Evolutionary conservation across 768 basidiomycete species (phyloP).

Genomic region (Hygrocybe punicea): DNA sequence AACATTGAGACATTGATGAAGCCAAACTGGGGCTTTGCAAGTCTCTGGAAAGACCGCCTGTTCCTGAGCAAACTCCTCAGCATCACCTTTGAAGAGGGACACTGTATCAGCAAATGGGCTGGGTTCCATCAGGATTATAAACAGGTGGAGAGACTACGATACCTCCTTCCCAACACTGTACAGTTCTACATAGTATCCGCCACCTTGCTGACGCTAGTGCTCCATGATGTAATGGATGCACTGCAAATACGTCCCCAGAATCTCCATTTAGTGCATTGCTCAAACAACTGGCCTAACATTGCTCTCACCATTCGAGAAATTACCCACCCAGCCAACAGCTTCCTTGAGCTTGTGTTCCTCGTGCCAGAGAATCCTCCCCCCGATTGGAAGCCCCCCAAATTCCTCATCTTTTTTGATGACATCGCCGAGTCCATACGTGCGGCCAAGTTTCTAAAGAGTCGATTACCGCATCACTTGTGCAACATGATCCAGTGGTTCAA

Average conservation of each 20-base stretch:
- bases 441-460: neutral
- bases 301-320: neutral
- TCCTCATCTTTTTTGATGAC: neutral
- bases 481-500: neutral
- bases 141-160: too few species aligned
- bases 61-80: too few species aligned
- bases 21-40: too few species aligned
- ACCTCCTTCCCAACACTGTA: too few species aligned
- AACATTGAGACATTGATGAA: too few species aligned
- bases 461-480: neutral
- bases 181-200: too few species aligned
- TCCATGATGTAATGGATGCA: conserved; percentile 19
- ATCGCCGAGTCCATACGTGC: neutral
- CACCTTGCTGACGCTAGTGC: conserved; percentile 27
- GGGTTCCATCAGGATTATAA: too few species aligned
- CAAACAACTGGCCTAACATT: neutral
- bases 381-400: neutral
- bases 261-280: neutral
- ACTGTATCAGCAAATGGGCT: too few species aligned
- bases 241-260: conserved; percentile 13
- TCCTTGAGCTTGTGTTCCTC: neutral
- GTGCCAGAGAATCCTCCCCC: neutral
- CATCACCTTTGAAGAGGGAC: too few species aligned
- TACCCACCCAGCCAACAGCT: neutral
- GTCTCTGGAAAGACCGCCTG: too few species aligned